Base-by-base conservation (phyloP, 139 green algal species). In the Asterochloris sp. region DNA sequence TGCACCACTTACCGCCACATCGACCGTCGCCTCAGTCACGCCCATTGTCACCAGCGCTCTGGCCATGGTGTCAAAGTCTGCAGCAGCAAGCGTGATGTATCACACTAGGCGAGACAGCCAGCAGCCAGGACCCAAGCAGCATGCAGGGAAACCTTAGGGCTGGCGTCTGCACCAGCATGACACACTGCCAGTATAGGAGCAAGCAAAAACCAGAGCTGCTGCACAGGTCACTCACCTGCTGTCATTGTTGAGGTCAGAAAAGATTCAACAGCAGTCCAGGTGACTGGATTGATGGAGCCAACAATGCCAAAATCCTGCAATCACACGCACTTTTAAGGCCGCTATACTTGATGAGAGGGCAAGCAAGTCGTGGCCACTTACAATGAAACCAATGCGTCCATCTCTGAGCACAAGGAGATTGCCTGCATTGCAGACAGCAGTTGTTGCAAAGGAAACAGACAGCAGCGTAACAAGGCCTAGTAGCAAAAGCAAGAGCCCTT, bases 281-380 rank as follows among this genome's bases (percentile, higher is more conserved):
- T 92, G 15, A 38, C n/a, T 10, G 86, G 82, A 17, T 87, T 87
- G 68, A 98, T 92, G 47, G 88, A 85, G 54, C 96, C 96, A 61
- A 99, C 97, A 78, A 99, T 99, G 73, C 96, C 95, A 90, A 98
- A 98, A 82, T 98, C 95, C 38, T 54, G 38, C 38, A 54, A 6
- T 10, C 38, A 54, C 38, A 54, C 38, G 6, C 38, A 23, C 85
- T 93, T 13, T 97, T 92, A 0, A 86, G 85, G 1, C 93, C 91
- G 78, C 91, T 15, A 76, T 76, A 12, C 38, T 78, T 38, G 69
- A 16, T 68, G 12, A 26, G 38, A 54, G 38, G 38, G 38, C 38
- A 54, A 6, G 38, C 38, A 54, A 6, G 38, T 6, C 6, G 2
- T 54, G 38, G 38, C 38, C 38, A 54, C 38, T 54, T 54, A 54